phyloP scores from a whole-genome alignment of 345 rosid genomes.

The Acer saccharum region DNA sequence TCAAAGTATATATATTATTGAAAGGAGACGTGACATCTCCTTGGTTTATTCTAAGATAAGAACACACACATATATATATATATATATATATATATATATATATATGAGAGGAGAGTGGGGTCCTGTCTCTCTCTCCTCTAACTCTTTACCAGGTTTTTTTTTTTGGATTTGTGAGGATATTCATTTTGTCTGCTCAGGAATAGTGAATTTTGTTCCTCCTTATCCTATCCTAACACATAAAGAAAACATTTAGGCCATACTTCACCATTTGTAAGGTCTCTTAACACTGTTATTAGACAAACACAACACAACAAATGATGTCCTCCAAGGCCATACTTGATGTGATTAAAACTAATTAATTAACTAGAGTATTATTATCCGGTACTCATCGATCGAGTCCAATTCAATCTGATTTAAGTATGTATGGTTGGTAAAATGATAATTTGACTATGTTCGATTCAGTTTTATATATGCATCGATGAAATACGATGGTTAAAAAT shows the following conservation, averaged over 20 bases:
- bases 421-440: no score
- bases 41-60: constrained; percentile 21
- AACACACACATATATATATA: background rate
- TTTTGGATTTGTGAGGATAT: constrained; percentile 27
- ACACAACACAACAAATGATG: background rate
- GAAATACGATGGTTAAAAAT: no score
- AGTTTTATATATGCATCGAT: no score
- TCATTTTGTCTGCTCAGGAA: constrained; percentile 37
- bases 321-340: background rate
- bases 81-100: no score
- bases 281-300: no score
- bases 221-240: constrained; percentile 20
- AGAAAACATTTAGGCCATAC: background rate
- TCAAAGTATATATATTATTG: constrained; percentile 23
- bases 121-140: background rate
- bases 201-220: constrained; percentile 26
- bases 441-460: no score
- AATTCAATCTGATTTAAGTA: no score
- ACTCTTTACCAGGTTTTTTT: background rate
- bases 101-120: constrained; percentile 10
- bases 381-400: background rate
- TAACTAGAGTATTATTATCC: no score
- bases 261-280: constrained; percentile 4
- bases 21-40: constrained; percentile 29
- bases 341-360: background rate